These are phyloP conservation scores for Lyophyllum decastes DNA, from an alignment of 768 basidiomycete genomes.

Conservation along the genomic window DNA sequence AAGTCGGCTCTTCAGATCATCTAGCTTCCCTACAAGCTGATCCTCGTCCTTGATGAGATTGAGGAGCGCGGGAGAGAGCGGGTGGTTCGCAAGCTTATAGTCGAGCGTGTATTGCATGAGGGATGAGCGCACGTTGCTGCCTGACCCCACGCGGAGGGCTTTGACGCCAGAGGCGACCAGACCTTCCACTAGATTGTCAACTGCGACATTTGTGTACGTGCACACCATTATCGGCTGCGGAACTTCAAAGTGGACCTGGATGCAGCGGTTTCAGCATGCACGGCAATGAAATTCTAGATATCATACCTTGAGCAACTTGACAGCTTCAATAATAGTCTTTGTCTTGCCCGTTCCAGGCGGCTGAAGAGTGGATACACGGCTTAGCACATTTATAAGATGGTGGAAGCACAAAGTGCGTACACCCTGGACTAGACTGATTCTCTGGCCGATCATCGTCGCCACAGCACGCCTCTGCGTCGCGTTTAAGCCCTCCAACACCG, in stretches of 20 bases:
- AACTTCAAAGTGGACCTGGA: constrained; percentile 74
- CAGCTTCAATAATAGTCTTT: constrained; percentile 84
- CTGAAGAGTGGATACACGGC: constrained; percentile 34
- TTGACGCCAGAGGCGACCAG: constrained; percentile 61
- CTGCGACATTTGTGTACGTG: constrained; percentile 92
- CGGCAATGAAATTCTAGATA: not conserved
- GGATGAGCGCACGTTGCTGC: constrained; percentile 57
- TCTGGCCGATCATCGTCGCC: constrained; percentile 83
- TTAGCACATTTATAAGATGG: not conserved
- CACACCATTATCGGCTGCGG: constrained; percentile 87
- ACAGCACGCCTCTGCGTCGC: constrained; percentile 78
- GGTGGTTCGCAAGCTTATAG: constrained; percentile 62
- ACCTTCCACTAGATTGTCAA: constrained; percentile 87
- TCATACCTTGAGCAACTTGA: constrained; percentile 74
- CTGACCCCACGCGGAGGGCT: constrained; percentile 76
- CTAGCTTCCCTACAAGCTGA: constrained; percentile 22
- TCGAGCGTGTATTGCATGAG: constrained; percentile 64
- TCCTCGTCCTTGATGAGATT: constrained; percentile 40
- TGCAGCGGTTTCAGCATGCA: constrained; percentile 1
- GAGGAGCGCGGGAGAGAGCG: constrained; percentile 46
- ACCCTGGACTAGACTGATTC: constrained; percentile 83
- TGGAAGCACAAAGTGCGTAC: constrained; percentile 42
- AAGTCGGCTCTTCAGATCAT: constrained; percentile 23
- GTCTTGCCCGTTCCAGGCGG: constrained; percentile 95
- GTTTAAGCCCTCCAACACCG: constrained; percentile 65